Conservation (phyloP, 2,329 filamentous ascomycete species). For the Sphaerulina populicola region DNA sequence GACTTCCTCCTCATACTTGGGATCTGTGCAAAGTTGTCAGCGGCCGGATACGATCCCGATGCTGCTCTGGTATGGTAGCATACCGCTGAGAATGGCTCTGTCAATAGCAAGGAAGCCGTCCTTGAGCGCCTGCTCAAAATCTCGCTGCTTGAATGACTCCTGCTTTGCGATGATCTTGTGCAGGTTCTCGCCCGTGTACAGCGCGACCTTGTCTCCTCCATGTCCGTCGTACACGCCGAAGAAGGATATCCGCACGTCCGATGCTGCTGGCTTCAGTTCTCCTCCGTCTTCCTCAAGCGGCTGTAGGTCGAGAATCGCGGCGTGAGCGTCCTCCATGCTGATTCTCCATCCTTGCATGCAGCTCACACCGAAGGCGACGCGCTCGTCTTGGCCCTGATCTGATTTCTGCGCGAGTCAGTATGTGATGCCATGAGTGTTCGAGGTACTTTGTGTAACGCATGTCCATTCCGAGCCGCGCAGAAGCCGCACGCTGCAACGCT, state of each 20-base stretch:
- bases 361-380: slow-evolving; percentile 85
- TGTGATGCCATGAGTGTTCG: neutral
- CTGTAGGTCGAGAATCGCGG: slow-evolving; percentile 78
- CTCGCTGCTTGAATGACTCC: slow-evolving; percentile 80
- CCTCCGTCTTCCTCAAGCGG: slow-evolving; percentile 48
- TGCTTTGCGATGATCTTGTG: slow-evolving; percentile 93
- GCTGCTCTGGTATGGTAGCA: slow-evolving; percentile 17
- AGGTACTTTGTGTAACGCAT: neutral
- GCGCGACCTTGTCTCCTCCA: slow-evolving; percentile 89
- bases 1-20: slow-evolving; percentile 93
- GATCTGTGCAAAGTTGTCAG: slow-evolving; percentile 53
- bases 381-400: slow-evolving; percentile 82
- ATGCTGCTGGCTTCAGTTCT: slow-evolving; percentile 48
- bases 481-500: neutral
- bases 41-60: slow-evolving; percentile 4
- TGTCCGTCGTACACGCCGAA: slow-evolving; percentile 98
- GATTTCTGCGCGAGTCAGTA: slow-evolving; percentile 57
- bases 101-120: slow-evolving; percentile 96
- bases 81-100: slow-evolving; percentile 91
- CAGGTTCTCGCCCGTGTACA: slow-evolving; percentile 86
- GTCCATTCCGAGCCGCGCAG: neutral
- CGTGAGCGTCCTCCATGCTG: slow-evolving; percentile 98
- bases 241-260: slow-evolving; percentile 73
- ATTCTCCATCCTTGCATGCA: slow-evolving; percentile 99
- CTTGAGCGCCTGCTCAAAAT: slow-evolving; percentile 92